Conservation (phyloP, 2,329 filamentous ascomycete genomes). For the Triangularia verruculosa region DNA sequence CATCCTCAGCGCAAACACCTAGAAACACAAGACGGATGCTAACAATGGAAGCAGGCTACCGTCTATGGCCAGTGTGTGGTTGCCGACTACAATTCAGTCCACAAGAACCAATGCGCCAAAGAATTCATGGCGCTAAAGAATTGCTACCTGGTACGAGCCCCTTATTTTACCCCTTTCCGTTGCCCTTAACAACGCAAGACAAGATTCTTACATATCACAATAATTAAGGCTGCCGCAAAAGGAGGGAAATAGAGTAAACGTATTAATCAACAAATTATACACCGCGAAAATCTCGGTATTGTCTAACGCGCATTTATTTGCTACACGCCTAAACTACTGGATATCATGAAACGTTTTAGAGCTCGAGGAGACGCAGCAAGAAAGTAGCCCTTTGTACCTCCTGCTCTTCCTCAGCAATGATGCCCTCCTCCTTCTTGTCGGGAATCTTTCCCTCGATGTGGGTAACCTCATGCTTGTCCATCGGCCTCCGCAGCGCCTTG, state of each 20-base stretch:
- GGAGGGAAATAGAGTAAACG: slow-evolving; percentile 19
- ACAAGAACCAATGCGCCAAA: slow-evolving; percentile 83
- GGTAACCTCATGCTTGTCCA: slow-evolving; percentile 66
- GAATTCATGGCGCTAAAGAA: slow-evolving; percentile 85
- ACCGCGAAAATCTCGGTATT: background rate
- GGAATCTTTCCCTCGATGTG: slow-evolving; percentile 57
- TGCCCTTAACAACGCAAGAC: background rate
- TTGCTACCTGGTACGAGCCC: slow-evolving; percentile 74
- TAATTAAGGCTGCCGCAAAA: slow-evolving; percentile 27
- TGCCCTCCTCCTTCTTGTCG: slow-evolving; percentile 47
- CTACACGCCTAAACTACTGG: background rate
- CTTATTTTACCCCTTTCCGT: background rate
- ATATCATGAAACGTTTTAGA: slow-evolving; percentile 45
- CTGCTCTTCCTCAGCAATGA: slow-evolving; percentile 80
- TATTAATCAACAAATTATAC: slow-evolving; percentile 8
- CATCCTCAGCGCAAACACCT: background rate
- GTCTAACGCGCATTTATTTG: background rate
- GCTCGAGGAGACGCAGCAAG: slow-evolving; percentile 65
- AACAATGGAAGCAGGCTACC: slow-evolving; percentile 57
- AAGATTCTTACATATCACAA: background rate
- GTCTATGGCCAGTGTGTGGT: slow-evolving; percentile 90
- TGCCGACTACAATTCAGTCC: slow-evolving; percentile 82
- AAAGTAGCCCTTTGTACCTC: slow-evolving; percentile 76
- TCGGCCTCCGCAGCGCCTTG: slow-evolving; percentile 72
- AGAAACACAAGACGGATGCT: background rate